phyloP scores from a whole-genome alignment of 2,329 filamentous ascomycete species.

The Alternaria arborescens region DNA sequence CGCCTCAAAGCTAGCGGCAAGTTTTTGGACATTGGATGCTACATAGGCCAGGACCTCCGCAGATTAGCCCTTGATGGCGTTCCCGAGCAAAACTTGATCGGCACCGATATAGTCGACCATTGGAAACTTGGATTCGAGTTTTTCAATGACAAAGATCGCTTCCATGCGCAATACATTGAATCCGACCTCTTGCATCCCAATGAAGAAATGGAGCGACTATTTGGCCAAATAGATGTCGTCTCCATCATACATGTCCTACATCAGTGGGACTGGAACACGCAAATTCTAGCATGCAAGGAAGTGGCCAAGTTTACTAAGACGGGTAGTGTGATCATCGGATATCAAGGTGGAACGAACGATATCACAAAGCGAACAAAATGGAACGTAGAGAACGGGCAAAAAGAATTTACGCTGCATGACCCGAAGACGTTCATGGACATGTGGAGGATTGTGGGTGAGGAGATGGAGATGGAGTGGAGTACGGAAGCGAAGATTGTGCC shows the following conservation, averaged over 20 bases:
- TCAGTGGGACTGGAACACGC: not conserved
- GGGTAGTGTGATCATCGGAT: not conserved
- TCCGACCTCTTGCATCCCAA: not conserved
- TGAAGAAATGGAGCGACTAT: not conserved
- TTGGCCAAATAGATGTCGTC: not conserved
- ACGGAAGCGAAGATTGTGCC: not conserved
- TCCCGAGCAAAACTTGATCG: not conserved
- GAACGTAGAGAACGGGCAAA: not conserved
- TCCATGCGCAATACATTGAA: not conserved
- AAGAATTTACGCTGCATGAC: not conserved
- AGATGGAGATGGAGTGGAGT: not conserved
- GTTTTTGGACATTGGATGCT: not conserved
- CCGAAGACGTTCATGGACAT: not conserved
- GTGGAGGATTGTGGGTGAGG: not conserved
- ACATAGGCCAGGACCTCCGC: not conserved
- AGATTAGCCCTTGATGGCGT: not conserved
- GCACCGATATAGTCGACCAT: not conserved
- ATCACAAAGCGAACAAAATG: not conserved
- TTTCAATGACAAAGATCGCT: not conserved
- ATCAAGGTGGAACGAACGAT: not conserved
- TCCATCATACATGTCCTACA: not conserved
- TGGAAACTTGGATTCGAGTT: not conserved
- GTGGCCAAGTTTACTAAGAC: too few species aligned
- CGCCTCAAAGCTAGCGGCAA: not conserved
- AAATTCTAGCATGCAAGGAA: not conserved